Evolutionary conservation across 2,329 filamentous ascomycete genomes (phyloP), one percentile per base, ranked within the genome.

Genomic region (Trichoderma atrobrunneum): DNA sequence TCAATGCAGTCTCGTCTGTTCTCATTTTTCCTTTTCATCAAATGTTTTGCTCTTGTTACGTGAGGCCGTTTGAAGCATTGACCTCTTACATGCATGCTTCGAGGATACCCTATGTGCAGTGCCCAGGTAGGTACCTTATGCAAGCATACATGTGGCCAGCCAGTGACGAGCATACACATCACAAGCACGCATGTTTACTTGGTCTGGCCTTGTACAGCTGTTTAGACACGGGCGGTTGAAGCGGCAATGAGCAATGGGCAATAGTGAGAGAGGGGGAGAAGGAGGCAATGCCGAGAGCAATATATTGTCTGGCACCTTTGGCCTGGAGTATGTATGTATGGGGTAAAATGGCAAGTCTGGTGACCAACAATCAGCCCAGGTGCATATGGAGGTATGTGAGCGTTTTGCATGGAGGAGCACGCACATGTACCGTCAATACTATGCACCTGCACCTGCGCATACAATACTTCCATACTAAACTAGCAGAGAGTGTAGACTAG

Each of bases 121-220:
- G 48, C 5, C n/a, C 21, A 12, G 14, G 14, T 51, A 12, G 14
- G 14, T 16, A 36, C 34, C 11, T 57, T 60, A 34, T 60, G 57
- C 57, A 60, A 24, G 18, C 24, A 30, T 59, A 59, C 26, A 32
- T 30, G 26, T 57, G 16, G 64, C 51, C 24, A 65, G 70, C 70
- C 70, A 72, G 70, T 72, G 21, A 56, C 16, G 70, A 30, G 56
- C 56, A 67, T 67, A 67, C 70, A 72, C 70, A 72, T 72, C 39
- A 61, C 63, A 32, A 54, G 30, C 24, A 62, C 61, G 21, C 30
- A 11, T 7, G n/a, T 18, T 39, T 36, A 43, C 36, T 18, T 43
- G 36, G 36, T 8, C 36, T 43, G 39, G 39, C 34, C 16, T 34
- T 32, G 43, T 61, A 61, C 57, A 51, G 34, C 21, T 28, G 67